Evolutionary conservation across 768 basidiomycete genomes (phyloP).

Genomic region (Auricularia heimuer): DNA sequence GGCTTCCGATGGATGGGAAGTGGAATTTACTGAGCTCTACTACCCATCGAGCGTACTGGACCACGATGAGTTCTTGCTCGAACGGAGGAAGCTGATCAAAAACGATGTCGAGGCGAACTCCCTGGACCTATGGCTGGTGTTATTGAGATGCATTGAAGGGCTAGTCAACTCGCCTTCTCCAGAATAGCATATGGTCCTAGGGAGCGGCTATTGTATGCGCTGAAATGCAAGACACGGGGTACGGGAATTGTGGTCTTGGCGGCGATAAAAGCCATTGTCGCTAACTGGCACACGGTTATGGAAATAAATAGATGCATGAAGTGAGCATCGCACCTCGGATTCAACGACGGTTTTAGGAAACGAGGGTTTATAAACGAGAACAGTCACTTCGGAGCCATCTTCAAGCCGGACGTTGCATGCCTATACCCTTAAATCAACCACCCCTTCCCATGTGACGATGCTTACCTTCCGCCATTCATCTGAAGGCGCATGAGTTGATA

Average conservation of each 20-base stretch:
- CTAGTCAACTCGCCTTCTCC: constrained; percentile 16
- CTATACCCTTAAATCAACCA: constrained; percentile 8
- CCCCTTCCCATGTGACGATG: background rate
- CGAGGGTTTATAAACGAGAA: constrained; percentile 8
- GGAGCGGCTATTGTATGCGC: background rate
- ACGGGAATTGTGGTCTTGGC: constrained; percentile 21
- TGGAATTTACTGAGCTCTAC: constrained; percentile 18
- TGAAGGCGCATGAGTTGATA: constrained; percentile 6
- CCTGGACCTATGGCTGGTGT: constrained; percentile 14
- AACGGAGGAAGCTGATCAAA: constrained; percentile 16
- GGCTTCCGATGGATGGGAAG: constrained; percentile 22
- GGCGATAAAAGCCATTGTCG: constrained; percentile 21
- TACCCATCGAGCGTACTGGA: constrained; percentile 21
- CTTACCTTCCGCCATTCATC: constrained; percentile 6
- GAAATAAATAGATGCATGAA: background rate
- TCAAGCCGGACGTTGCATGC: constrained; percentile 15
- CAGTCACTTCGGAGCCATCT: constrained; percentile 14
- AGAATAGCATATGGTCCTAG: constrained; percentile 16
- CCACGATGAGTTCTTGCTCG: constrained; percentile 19
- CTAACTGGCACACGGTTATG: constrained; percentile 18
- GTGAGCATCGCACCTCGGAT: constrained; percentile 6
- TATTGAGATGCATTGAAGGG: background rate
- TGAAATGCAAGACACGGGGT: constrained; percentile 14
- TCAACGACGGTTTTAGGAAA: constrained; percentile 9
- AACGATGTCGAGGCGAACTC: constrained; percentile 17